Percentiles rank a stretch among this genome's conserved stretches.
Conservation (phyloP, 2,329 filamentous ascomycete genomes). For the Aotearoamyces nothofagi region DNA sequence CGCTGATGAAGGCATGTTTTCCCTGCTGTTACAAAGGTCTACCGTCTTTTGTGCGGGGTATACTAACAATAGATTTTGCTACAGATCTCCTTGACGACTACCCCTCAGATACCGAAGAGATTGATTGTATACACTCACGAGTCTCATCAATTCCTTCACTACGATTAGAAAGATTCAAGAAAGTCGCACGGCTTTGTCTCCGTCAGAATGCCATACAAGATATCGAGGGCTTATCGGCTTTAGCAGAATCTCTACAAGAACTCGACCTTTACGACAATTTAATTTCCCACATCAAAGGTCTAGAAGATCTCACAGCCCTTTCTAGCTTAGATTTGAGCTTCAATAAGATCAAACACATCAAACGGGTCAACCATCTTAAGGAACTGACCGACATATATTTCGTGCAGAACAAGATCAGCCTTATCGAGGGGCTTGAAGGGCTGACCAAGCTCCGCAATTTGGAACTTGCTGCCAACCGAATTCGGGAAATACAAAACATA, state of each 20-base stretch:
- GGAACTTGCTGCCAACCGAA: slow-evolving; percentile 84
- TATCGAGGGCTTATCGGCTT: slow-evolving; percentile 56
- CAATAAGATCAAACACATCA: slow-evolving; percentile 99
- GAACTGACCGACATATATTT: slow-evolving; percentile 77
- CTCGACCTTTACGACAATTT: slow-evolving; percentile 96
- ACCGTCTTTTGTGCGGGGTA: too few species aligned
- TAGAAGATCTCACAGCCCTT: slow-evolving; percentile 64
- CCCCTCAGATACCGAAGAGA: slow-evolving; percentile 52
- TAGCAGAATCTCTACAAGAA: slow-evolving; percentile 58
- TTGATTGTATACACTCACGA: slow-evolving; percentile 80
- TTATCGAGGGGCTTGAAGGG: slow-evolving; percentile 70
- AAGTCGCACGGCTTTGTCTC: slow-evolving; percentile 66
- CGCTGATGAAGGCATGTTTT: slow-evolving; percentile 68
- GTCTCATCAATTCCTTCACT: slow-evolving; percentile 65
- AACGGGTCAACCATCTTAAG: slow-evolving; percentile 63
- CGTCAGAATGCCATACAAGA: slow-evolving; percentile 80
- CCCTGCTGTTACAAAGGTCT: too few species aligned
- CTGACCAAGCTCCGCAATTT: slow-evolving; percentile 65
- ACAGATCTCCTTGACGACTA: slow-evolving; percentile 46
- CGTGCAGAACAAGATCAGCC: slow-evolving; percentile 85
- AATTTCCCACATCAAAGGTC: slow-evolving; percentile 69
- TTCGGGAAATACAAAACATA: slow-evolving; percentile 77
- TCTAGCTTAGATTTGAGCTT: slow-evolving; percentile 82
- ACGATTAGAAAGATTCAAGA: slow-evolving; percentile 68
- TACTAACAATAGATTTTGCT: slow-evolving; percentile 8